These are phyloP conservation scores for Penicillium glabrum DNA, from an alignment of 2,329 filamentous ascomycete species.

Conservation along the genomic window DNA sequence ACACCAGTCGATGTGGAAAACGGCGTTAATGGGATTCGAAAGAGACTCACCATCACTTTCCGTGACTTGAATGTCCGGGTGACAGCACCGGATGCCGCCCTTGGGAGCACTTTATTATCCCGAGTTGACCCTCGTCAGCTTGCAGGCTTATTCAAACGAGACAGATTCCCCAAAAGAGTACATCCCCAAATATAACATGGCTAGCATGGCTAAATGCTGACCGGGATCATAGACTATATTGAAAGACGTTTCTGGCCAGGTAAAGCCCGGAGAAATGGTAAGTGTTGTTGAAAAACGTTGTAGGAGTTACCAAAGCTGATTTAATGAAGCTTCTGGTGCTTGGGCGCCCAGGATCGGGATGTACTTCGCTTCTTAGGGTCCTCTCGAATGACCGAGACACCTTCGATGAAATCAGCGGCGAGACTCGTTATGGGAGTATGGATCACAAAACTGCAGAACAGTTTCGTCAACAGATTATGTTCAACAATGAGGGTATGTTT, in stretches of 20 bases:
- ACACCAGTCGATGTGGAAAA: conserved; percentile 27
- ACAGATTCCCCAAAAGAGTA: conserved; percentile 29
- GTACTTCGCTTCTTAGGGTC: conserved; percentile 68
- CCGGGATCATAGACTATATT: conserved; percentile 36
- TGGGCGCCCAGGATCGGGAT: conserved; percentile 67
- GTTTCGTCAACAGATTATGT: conserved; percentile 54
- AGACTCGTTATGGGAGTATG: conserved; percentile 54
- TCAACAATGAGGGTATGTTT: conserved; percentile 63
- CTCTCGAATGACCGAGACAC: conserved; percentile 64
- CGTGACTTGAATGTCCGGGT: conserved; percentile 36
- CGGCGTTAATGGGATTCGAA: conserved; percentile 21
- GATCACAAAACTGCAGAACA: conserved; percentile 47
- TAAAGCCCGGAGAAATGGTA: conserved; percentile 47
- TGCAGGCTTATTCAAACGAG: conserved; percentile 18
- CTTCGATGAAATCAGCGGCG: conserved; percentile 58
- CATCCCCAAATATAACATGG: not conserved
- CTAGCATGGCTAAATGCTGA: not conserved
- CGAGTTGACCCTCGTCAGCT: conserved; percentile 33
- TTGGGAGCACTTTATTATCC: conserved; percentile 36
- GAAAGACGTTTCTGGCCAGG: conserved; percentile 40
- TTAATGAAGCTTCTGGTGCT: conserved; percentile 58
- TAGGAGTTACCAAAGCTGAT: not conserved
- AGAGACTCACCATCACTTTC: conserved; percentile 38
- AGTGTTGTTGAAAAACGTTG: not conserved
- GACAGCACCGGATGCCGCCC: conserved; percentile 36